Evolutionary conservation across 208 protist species (phyloP).

Genomic region (Herpetomonas tarakana): DNA sequence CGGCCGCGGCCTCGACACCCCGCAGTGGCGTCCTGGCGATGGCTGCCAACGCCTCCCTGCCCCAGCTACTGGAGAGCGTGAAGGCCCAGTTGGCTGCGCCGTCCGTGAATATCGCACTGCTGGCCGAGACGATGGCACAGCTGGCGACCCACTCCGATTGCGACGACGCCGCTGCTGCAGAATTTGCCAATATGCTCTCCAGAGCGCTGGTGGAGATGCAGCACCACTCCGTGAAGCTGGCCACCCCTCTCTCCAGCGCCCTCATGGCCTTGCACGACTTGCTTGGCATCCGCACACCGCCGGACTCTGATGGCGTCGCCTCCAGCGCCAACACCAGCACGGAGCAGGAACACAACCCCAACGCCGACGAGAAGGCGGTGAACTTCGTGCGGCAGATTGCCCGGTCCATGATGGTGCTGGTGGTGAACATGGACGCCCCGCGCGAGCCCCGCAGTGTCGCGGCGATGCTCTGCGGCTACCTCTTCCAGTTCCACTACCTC

Average conservation of each 20-base stretch:
- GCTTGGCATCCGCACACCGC: conserved; percentile 37
- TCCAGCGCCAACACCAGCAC: not conserved
- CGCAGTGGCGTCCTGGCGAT: conserved; percentile 2
- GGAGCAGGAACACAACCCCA: conserved; percentile 5
- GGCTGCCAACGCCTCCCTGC: conserved; percentile 10
- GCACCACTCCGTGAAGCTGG: conserved; percentile 45
- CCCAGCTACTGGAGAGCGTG: conserved; percentile 21
- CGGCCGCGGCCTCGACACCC: not conserved
- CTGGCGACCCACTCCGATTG: conserved; percentile 34
- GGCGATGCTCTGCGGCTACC: conserved; percentile 59
- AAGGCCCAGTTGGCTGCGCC: conserved; percentile 16
- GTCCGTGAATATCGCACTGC: conserved; percentile 14
- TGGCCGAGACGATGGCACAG: conserved; percentile 42
- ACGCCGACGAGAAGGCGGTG: conserved; percentile 11
- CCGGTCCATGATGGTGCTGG: conserved; percentile 45
- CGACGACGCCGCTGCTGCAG: conserved; percentile 27
- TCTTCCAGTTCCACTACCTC: conserved; percentile 77
- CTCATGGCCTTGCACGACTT: conserved; percentile 53
- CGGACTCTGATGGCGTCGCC: conserved; percentile 6
- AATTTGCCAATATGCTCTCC: conserved; percentile 38
- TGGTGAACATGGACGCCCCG: conserved; percentile 41
- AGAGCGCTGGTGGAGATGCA: conserved; percentile 23
- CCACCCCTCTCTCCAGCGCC: conserved; percentile 52
- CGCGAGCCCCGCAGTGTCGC: conserved; percentile 56
- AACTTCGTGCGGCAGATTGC: conserved; percentile 46